Evolutionary conservation across 2,329 filamentous ascomycete genomes (phyloP), one percentile per base, ranked within the genome.

Genomic region (Pseudomassariella vexata): DNA sequence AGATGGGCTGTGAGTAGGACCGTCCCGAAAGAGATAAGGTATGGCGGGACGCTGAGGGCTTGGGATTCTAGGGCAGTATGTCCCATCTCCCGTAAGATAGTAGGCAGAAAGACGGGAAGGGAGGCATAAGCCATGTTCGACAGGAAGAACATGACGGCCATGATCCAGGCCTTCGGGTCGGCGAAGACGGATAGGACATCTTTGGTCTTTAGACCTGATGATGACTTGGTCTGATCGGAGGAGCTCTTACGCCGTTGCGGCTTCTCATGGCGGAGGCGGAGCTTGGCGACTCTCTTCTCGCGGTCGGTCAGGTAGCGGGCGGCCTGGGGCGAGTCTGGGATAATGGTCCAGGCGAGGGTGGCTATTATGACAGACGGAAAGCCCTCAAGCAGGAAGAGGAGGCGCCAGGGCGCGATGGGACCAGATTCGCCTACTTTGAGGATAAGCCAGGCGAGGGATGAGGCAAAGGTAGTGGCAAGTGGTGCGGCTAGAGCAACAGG

Each of bases 91-190:
- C 68, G 65, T 28, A 94, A 71, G 40, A 94, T 86, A 16, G 83
- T 87, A 21, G 87, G 87, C 3, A 94, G 70, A 53, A 94, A 94
- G 29, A 92, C 85, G 3, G 88, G 88, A 53, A 94, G 78, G 15
- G 84, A 90, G 49, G 79, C 80, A 63, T 94, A 95, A 9, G 87
- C 83, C 54, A 94, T 82, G 58, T 95, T 94, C 50, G 83, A 79
- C 56, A 82, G 77, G 65, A 94, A 88, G 66, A 94, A 85, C 75
- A 94, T 94, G 46, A 76, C 59, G 1, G 86, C 82, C 5, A 84
- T 84, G 24, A 90, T 66, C 62, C 85, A 90, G 36, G 75, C 75
- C 43, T 79, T 79, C 1, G 82, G 80, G 56, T 87, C 82, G 26
- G 51, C 46, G 19, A 86, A 58, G 3, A 76, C 73, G 38, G 71